Conservation (phyloP, 2,329 filamentous ascomycete genomes). For the Monosporascus sp. region DNA sequence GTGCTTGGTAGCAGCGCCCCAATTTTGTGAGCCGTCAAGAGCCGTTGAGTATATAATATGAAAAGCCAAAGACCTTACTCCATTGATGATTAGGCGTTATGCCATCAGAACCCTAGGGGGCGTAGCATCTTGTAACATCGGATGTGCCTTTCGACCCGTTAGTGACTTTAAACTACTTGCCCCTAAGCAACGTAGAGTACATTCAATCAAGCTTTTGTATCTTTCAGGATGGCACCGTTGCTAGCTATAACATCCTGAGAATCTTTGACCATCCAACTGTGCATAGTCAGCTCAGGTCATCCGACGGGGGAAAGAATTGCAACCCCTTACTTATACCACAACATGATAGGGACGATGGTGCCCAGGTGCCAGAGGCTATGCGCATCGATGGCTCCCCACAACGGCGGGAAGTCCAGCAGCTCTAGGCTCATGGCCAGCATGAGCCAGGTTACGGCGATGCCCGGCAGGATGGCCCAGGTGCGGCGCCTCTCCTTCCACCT, state of each 20-base stretch:
- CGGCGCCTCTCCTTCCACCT: conserved; percentile 67
- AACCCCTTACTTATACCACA: conserved; percentile 86
- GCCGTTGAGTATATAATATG: no score
- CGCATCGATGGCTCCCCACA: conserved; percentile 78
- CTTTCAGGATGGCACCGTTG: conserved; percentile 32
- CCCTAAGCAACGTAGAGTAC: background rate
- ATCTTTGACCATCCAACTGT: conserved; percentile 81
- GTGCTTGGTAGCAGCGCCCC: no score
- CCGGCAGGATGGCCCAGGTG: conserved; percentile 83
- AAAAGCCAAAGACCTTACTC: background rate
- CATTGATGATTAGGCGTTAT: background rate
- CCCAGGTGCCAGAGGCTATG: conserved; percentile 95
- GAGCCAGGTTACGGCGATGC: conserved; percentile 86
- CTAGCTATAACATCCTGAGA: conserved; percentile 74
- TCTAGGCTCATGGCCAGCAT: conserved; percentile 93
- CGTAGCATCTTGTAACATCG: no score
- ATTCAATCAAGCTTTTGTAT: conserved; percentile 59
- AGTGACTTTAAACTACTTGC: no score
- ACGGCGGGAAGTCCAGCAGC: conserved; percentile 86
- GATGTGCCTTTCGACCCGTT: no score
- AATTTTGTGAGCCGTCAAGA: no score
- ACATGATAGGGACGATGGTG: conserved; percentile 78
- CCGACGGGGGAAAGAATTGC: no score
- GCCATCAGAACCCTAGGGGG: background rate
- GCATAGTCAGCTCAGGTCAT: conserved; percentile 16